Percentiles rank a stretch among this genome's conserved stretches.
phyloP scores from a whole-genome alignment of 805 yeast species.

The Metschnikowia shivogae region DNA sequence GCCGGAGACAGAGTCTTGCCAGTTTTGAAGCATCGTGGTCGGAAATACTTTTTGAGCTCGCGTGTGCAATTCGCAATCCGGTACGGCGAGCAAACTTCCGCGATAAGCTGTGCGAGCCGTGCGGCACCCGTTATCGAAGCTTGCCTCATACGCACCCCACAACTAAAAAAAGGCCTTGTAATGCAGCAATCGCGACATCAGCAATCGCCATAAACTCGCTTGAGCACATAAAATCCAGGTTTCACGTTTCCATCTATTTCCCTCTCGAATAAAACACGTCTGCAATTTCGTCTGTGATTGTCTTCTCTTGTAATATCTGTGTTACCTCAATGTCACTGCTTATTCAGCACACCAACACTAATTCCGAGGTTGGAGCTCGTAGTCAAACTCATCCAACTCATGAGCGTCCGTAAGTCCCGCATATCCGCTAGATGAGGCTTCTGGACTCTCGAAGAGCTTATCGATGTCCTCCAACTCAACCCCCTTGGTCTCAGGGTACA shows the following conservation, averaged over 20 bases:
- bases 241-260: too few species aligned
- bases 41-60: not conserved
- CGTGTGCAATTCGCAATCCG: not conserved
- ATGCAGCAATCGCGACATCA: too few species aligned
- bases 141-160: slow-evolving; percentile 4
- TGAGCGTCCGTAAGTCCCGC: slow-evolving; percentile 12
- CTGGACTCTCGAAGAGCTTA: slow-evolving; percentile 29
- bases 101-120: slow-evolving; percentile 2
- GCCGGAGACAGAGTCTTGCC: too few species aligned
- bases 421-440: slow-evolving; percentile 16
- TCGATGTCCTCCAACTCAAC: slow-evolving; percentile 43
- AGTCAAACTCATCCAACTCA: slow-evolving; percentile 26
- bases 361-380: slow-evolving; percentile 10
- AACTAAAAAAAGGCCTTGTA: not conserved
- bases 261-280: too few species aligned
- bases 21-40: too few species aligned
- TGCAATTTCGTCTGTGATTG: not conserved
- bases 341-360: not conserved
- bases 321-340: too few species aligned
- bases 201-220: too few species aligned
- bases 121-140: not conserved
- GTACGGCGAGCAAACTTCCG: not conserved
- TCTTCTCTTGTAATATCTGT: not conserved
- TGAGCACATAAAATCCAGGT: too few species aligned
- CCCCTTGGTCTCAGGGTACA: slow-evolving; percentile 44